phyloP scores from a whole-genome alignment of 2,329 filamentous ascomycete species.

The Epicoccum nigrum region DNA sequence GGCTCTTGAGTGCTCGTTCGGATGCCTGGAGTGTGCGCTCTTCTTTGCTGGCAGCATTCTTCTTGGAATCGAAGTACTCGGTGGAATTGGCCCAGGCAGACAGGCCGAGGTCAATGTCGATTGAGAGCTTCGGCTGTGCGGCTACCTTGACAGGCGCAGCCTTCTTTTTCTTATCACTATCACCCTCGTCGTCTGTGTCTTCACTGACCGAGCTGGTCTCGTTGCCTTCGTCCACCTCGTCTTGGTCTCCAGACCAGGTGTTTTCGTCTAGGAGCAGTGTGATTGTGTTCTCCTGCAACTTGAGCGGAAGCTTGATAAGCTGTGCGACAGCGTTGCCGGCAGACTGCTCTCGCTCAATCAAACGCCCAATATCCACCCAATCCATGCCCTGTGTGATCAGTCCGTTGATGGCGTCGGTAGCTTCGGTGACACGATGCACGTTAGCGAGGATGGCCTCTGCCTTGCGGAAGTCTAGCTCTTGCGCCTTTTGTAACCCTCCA shows the following conservation, averaged over 20 bases:
- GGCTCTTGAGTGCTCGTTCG: conserved; percentile 81
- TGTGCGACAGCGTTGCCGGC: conserved; percentile 83
- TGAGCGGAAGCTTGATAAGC: conserved; percentile 84
- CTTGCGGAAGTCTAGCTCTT: conserved; percentile 83
- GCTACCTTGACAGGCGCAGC: conserved; percentile 42
- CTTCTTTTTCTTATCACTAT: conserved; percentile 54
- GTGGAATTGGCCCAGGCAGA: conserved; percentile 89
- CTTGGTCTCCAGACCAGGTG: conserved; percentile 66
- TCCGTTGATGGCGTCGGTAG: conserved; percentile 88
- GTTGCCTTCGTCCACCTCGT: conserved; percentile 61
- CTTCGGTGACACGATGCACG: conserved; percentile 87
- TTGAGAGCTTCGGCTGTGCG: conserved; percentile 60
- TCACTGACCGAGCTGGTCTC: conserved; percentile 71
- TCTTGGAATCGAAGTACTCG: conserved; percentile 90
- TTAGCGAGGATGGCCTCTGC: conserved; percentile 91
- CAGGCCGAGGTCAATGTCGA: conserved; percentile 84
- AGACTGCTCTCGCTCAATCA: conserved; percentile 86
- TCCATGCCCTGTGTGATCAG: conserved; percentile 96
- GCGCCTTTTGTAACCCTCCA: conserved; percentile 79
- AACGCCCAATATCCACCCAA: conserved; percentile 86
- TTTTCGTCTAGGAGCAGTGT: conserved; percentile 79
- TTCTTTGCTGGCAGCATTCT: conserved; percentile 81
- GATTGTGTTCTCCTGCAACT: conserved; percentile 86
- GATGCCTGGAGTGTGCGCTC: conserved; percentile 85
- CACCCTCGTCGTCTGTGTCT: conserved; percentile 65